Conservation (phyloP, 2,329 filamentous ascomycete genomes). For the Fusarium denticulatum region DNA sequence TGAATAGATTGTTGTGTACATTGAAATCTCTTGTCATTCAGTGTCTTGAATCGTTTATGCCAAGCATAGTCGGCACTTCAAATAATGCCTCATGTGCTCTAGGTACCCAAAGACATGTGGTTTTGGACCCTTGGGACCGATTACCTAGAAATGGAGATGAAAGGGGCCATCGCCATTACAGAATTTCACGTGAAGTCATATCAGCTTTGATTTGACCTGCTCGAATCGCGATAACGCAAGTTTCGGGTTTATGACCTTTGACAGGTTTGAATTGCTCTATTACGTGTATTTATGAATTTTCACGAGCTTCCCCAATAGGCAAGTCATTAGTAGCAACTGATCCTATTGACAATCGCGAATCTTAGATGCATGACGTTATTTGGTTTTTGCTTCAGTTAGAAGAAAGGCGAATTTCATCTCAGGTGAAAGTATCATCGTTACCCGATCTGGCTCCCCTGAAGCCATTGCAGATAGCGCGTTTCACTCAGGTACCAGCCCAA, state of each 20-base stretch:
- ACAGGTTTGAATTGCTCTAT: not conserved
- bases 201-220: not conserved
- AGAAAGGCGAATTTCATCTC: not conserved
- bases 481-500: constrained; percentile 40
- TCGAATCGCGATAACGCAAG: not conserved
- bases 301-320: not conserved
- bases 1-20: not conserved
- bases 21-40: not conserved
- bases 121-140: not conserved
- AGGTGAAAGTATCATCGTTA: constrained; percentile 2
- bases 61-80: not conserved
- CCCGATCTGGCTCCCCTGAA: constrained; percentile 16
- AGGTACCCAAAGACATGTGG: not conserved
- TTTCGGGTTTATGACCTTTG: not conserved
- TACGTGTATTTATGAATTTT: not conserved
- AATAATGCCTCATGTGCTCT: constrained; percentile 5
- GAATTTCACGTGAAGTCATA: constrained; percentile 6
- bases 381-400: constrained; percentile 6
- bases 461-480: constrained; percentile 35
- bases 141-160: not conserved
- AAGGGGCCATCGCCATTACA: not conserved
- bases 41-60: not conserved
- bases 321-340: not conserved
- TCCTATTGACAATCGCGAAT: constrained; percentile 5
- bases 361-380: not conserved